Conservation (phyloP, 2,329 filamentous ascomycete species). For the Exophiala sp. region DNA sequence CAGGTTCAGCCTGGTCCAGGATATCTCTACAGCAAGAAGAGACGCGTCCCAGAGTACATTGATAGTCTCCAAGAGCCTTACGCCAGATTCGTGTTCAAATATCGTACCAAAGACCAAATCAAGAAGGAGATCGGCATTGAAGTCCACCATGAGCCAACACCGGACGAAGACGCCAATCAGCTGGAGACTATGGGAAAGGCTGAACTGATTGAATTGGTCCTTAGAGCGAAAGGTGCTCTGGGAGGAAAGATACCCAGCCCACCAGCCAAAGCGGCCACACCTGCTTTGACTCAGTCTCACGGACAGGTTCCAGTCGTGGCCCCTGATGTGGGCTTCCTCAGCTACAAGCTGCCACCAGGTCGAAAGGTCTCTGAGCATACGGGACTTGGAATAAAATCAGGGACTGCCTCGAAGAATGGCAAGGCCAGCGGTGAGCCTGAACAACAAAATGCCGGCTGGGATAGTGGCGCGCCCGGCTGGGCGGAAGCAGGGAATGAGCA, state of each 20-base stretch:
- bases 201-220: slow-evolving; percentile 25
- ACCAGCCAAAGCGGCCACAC: slow-evolving; percentile 3
- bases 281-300: slow-evolving; percentile 3
- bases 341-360: slow-evolving; percentile 20
- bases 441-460: neutral
- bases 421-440: neutral
- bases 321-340: slow-evolving; percentile 19
- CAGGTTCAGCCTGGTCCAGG: slow-evolving; percentile 32
- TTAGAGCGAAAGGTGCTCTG: slow-evolving; percentile 22
- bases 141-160: slow-evolving; percentile 20
- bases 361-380: slow-evolving; percentile 5
- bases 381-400: slow-evolving; percentile 11
- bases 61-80: slow-evolving; percentile 33
- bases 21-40: slow-evolving; percentile 31
- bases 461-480: neutral
- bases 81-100: slow-evolving; percentile 34
- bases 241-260: slow-evolving; percentile 21
- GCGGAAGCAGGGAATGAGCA: too few relatives aligned
- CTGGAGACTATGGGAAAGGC: slow-evolving; percentile 24
- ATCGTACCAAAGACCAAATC: slow-evolving; percentile 29
- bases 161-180: slow-evolving; percentile 20
- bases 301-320: slow-evolving; percentile 20
- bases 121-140: slow-evolving; percentile 23
- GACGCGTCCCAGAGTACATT: slow-evolving; percentile 30
- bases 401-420: neutral